Evolutionary conservation across 1,284 basidiomycete genomes (phyloP).

Genomic region (Tilletia horrida): DNA sequence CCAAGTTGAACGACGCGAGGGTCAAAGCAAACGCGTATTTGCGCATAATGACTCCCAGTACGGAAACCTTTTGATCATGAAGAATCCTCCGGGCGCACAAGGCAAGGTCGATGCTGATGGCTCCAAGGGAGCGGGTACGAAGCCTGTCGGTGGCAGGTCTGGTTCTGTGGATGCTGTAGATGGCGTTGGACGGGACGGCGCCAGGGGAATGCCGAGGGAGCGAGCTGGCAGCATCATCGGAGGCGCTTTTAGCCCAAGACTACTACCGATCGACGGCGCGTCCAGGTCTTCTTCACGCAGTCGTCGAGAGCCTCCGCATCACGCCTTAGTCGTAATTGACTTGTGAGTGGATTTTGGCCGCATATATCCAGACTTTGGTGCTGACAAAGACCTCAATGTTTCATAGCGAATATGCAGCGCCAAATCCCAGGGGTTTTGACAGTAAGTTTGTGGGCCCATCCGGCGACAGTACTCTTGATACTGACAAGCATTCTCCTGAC

Average conservation of each 20-base stretch:
- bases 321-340: slow-evolving; percentile 52
- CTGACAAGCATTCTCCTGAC: not conserved
- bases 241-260: not conserved
- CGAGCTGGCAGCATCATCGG: slow-evolving; percentile 22
- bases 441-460: not conserved
- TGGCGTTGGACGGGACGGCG: not conserved
- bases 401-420: slow-evolving; percentile 28
- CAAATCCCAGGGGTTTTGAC: slow-evolving; percentile 48
- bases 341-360: slow-evolving; percentile 38
- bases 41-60: slow-evolving; percentile 52
- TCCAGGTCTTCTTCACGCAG: slow-evolving; percentile 24
- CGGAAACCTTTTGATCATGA: slow-evolving; percentile 48
- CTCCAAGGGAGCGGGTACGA: not conserved
- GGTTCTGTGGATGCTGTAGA: slow-evolving; percentile 6
- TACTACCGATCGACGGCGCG: not conserved
- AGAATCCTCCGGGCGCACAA: slow-evolving; percentile 8
- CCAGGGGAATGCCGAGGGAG: slow-evolving; percentile 34
- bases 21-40: slow-evolving; percentile 46
- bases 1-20: slow-evolving; percentile 42
- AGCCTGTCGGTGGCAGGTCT: not conserved
- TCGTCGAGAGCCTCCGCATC: slow-evolving; percentile 34
- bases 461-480: not conserved
- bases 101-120: not conserved
- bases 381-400: not conserved
- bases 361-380: not conserved